Evolutionary conservation across 805 yeast species (phyloP), one percentile per base, ranked within the genome.

Genomic region (Candida germanica): DNA sequence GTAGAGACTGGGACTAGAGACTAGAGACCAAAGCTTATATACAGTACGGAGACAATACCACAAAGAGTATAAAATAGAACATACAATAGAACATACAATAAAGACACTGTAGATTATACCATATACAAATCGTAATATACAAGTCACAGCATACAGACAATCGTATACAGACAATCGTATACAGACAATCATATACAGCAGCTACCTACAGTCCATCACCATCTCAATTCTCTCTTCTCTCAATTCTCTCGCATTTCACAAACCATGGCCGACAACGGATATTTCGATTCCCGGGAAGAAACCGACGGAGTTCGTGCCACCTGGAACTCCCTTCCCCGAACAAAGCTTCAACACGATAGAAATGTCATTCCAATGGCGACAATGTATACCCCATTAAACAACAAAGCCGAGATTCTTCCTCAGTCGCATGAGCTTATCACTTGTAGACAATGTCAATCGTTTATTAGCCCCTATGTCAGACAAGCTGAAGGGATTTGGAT

Each of bases 361-460:
- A 83, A 88, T 53, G 94, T 91, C 13, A 89, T 93, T 21, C 98
- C 99, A 9, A 81, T 93, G 24, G 95, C 97, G 27, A 83, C 96
- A 38, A 66, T 93, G 44, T 93, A 88, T 69, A 89, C 97, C n/a
- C 99, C 99, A 6, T 73, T 93, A 50, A 79, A 87, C 52, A 78
- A 77, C 39, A 77, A 85, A 47, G 88, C 82, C 45, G 68, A 87
- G 44, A 82, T 87, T 12, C 64, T 85, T 35, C 43, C 45, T 2
- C 18, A 6, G n/a, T 74, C 88, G 36, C 64, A 71, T 39, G 75
- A 80, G 17, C 29, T 45, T 26, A 21, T 34, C 11, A 45, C 26
- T 26, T 45, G 49, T 39, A 26, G 49, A 21, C 78, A 79, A 40
- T 93, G 99, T 72, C 80, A 86, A 46, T 81, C 89, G 4, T 79